Conservation (phyloP, 345 rosid species). For the Brassica napus region Da-Ae NC_063440.1:19582001-19582500, state of each 20-base stretch:
- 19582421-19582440: constrained; percentile 50
- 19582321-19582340: not conserved
- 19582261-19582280: not conserved
- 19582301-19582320: not conserved
- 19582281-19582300: not conserved
- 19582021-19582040: constrained; percentile 67
- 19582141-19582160: not conserved
- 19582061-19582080: constrained; percentile 47
- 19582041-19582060: constrained; percentile 54
- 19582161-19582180: not conserved
- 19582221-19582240: constrained; percentile 5
- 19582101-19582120: constrained; percentile 80
- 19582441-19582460: constrained; percentile 72
- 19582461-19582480: constrained; percentile 79
- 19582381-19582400: constrained; percentile 47
- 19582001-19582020: constrained; percentile 72
- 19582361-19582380: not conserved
- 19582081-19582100: constrained; percentile 74
- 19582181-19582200: too few relatives aligned
- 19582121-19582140: constrained; percentile 55
- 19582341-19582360: not conserved
- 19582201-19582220: not conserved
- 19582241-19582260: constrained; percentile 15
- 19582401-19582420: constrained; percentile 53
- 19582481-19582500: constrained; percentile 77